phyloP scores from a whole-genome alignment of 1,139 yeast species.

The Ogataea hybrid region DNA sequence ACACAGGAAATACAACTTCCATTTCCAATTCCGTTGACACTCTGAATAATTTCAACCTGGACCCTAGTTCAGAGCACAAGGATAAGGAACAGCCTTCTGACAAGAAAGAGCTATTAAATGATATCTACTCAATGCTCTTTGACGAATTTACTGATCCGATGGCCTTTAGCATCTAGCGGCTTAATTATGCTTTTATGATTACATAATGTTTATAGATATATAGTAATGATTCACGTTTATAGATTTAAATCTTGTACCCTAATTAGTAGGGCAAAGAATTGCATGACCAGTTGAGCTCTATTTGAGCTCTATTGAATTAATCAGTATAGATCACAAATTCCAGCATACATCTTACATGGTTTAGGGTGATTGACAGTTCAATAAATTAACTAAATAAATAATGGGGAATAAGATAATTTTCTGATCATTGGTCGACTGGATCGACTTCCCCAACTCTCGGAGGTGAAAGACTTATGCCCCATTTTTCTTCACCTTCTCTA shows the following conservation, averaged over 20 bases:
- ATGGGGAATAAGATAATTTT: background rate
- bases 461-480: conserved; percentile 30
- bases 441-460: background rate
- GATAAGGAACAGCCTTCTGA: conserved; percentile 10
- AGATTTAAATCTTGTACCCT: background rate
- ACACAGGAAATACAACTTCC: background rate
- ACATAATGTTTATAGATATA: background rate
- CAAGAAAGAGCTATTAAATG: conserved; percentile 32
- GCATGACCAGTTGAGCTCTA: no score
- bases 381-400: background rate
- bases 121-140: conserved; percentile 37
- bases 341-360: no score
- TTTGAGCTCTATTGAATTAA: no score
- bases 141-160: conserved; percentile 36
- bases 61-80: background rate
- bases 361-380: background rate
- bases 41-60: conserved; percentile 6
- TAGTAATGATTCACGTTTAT: background rate
- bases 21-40: background rate
- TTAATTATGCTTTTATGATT: background rate
- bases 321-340: no score
- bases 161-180: conserved; percentile 26
- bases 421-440: conserved; percentile 27
- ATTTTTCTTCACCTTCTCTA: conserved; percentile 42
- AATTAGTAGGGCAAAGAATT: no score